These are phyloP conservation scores for Xanthoceras sorbifolium DNA, from an alignment of 345 rosid genomes.

Conservation along the genomic window DNA sequence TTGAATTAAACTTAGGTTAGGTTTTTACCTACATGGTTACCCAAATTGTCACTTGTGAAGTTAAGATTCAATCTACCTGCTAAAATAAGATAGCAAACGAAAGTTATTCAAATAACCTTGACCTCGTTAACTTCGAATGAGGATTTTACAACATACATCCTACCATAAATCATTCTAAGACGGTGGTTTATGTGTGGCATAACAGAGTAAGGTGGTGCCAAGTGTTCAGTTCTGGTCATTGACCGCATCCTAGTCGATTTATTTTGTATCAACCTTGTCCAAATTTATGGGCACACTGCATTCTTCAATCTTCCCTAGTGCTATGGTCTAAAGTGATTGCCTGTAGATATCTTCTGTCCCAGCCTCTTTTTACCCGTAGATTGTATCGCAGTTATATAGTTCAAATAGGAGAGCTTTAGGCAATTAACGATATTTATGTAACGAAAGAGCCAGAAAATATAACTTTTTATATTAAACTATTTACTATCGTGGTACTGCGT, in stretches of 20 bases:
- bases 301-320: not conserved
- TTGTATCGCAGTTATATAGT: not conserved
- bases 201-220: not conserved
- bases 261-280: not conserved
- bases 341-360: not conserved
- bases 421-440: no score
- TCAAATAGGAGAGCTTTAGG: not conserved
- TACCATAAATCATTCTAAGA: not conserved
- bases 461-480: no score
- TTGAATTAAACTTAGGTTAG: not conserved
- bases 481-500: no score
- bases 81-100: not conserved
- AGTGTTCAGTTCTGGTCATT: not conserved
- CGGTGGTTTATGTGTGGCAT: not conserved
- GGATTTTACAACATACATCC: not conserved
- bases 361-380: not conserved
- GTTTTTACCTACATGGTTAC: not conserved
- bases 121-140: not conserved
- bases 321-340: not conserved
- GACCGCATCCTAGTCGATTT: not conserved
- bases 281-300: not conserved
- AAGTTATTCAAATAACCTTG: not conserved
- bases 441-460: no score
- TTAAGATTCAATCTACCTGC: conserved; percentile 2
- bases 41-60: not conserved